phyloP scores from a whole-genome alignment of 306 rosid species.

The Boehmeria nivea region DNA sequence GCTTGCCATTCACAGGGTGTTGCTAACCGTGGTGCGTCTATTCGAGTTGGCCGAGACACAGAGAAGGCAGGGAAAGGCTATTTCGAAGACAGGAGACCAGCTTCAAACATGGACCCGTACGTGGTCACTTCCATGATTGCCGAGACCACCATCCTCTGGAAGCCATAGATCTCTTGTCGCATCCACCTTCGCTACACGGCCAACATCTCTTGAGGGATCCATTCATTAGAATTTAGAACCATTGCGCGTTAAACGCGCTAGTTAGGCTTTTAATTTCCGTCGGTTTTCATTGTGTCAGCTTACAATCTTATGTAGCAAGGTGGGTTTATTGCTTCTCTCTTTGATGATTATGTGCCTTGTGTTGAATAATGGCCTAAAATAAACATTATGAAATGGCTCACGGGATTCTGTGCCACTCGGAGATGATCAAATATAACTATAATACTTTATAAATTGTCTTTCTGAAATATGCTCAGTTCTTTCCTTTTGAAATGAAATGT shows the following conservation, averaged over 20 bases:
- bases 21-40: constrained; percentile 92
- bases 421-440: too few species aligned
- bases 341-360: too few species aligned
- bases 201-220: background rate
- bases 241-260: constrained; percentile 12
- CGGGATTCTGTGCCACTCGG: too few species aligned
- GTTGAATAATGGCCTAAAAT: too few species aligned
- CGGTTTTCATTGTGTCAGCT: background rate
- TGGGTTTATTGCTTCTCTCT: too few species aligned
- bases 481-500: too few species aligned
- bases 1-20: constrained; percentile 77
- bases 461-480: too few species aligned
- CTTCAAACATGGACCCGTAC: constrained; percentile 99
- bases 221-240: constrained; percentile 6
- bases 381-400: too few species aligned
- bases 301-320: constrained; percentile 3
- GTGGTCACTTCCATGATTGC: constrained; percentile 93
- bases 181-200: background rate
- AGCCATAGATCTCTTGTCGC: constrained; percentile 39
- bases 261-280: constrained; percentile 1
- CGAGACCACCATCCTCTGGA: constrained; percentile 79
- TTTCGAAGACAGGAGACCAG: constrained; percentile 93
- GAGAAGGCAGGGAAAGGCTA: constrained; percentile 89
- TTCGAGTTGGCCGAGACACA: constrained; percentile 97
- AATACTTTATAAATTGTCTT: too few species aligned